Conservation (phyloP, 345 rosid genomes). For the Barbarea vulgaris region DNA sequence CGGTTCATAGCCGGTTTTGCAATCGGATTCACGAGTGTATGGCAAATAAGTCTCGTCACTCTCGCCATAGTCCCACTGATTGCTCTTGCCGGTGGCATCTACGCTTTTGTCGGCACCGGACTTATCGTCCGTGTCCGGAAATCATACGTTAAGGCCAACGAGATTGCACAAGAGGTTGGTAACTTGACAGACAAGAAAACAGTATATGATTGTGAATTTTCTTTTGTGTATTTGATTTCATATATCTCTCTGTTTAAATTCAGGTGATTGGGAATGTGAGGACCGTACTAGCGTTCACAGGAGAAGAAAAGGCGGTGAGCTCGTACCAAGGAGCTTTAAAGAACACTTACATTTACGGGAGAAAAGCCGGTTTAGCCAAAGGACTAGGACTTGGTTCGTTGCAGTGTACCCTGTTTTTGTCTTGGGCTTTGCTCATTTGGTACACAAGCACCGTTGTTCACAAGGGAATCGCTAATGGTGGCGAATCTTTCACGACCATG, state of each 20-base stretch:
- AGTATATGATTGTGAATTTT: not conserved
- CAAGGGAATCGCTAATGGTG: slow-evolving; percentile 80
- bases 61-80: slow-evolving; percentile 92
- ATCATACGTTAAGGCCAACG: slow-evolving; percentile 80
- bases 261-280: slow-evolving; percentile 91
- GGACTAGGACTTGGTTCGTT: slow-evolving; percentile 91
- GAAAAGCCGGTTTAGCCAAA: slow-evolving; percentile 80
- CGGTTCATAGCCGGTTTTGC: slow-evolving; percentile 82
- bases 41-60: slow-evolving; percentile 96
- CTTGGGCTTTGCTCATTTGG: slow-evolving; percentile 97
- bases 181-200: not conserved
- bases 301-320: slow-evolving; percentile 84
- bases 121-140: slow-evolving; percentile 70
- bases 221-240: not conserved
- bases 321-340: slow-evolving; percentile 68
- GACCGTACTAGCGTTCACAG: slow-evolving; percentile 90
- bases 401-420: slow-evolving; percentile 77
- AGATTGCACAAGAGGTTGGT: slow-evolving; percentile 85
- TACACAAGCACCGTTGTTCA: slow-evolving; percentile 84
- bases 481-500: slow-evolving; percentile 96
- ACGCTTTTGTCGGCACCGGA: slow-evolving; percentile 71
- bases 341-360: slow-evolving; percentile 75
- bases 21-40: slow-evolving; percentile 76
- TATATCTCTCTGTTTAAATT: not conserved
- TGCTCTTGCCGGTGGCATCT: slow-evolving; percentile 91